Conservation (phyloP, 495 filamentous ascomycete species). For the Xylona heveae region DNA sequence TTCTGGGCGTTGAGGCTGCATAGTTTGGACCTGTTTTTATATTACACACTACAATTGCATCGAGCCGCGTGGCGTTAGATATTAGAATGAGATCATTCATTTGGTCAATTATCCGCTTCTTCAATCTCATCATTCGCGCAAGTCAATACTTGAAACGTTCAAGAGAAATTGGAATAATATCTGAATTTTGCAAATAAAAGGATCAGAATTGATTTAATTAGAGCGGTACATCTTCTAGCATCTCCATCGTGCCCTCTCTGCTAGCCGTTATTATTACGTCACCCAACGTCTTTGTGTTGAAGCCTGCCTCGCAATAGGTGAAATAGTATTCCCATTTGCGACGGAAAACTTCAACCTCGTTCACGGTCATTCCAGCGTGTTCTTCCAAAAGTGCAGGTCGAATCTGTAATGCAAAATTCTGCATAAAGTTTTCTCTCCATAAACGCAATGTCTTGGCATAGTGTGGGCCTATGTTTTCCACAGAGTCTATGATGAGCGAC, state of each 20-base stretch:
- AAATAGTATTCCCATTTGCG: slow-evolving; percentile 65
- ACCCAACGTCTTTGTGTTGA: slow-evolving; percentile 43
- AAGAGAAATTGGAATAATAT: slow-evolving; percentile 11
- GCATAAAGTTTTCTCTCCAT: slow-evolving; percentile 41
- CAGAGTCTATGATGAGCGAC: slow-evolving; percentile 34
- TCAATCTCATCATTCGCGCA: no score
- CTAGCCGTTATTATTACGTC: slow-evolving; percentile 48
- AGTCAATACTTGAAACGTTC: slow-evolving; percentile 1
- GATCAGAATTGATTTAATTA: slow-evolving; percentile 10
- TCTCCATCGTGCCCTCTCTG: slow-evolving; percentile 40
- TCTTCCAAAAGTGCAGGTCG: slow-evolving; percentile 27
- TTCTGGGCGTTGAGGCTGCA: no score
- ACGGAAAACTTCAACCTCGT: slow-evolving; percentile 39
- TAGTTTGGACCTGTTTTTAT: no score
- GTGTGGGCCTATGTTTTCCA: slow-evolving; percentile 49
- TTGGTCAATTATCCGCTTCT: no score
- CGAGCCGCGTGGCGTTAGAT: no score
- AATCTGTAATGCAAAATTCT: slow-evolving; percentile 34
- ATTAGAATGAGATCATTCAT: no score
- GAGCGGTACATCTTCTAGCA: slow-evolving; percentile 43
- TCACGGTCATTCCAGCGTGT: slow-evolving; percentile 29
- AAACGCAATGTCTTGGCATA: slow-evolving; percentile 46
- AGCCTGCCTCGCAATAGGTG: slow-evolving; percentile 50
- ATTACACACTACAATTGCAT: no score
- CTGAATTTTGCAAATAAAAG: slow-evolving; percentile 2